Evolutionary conservation across 2,329 filamentous ascomycete genomes (phyloP).

Genomic region (Leptographium flavum): DNA sequence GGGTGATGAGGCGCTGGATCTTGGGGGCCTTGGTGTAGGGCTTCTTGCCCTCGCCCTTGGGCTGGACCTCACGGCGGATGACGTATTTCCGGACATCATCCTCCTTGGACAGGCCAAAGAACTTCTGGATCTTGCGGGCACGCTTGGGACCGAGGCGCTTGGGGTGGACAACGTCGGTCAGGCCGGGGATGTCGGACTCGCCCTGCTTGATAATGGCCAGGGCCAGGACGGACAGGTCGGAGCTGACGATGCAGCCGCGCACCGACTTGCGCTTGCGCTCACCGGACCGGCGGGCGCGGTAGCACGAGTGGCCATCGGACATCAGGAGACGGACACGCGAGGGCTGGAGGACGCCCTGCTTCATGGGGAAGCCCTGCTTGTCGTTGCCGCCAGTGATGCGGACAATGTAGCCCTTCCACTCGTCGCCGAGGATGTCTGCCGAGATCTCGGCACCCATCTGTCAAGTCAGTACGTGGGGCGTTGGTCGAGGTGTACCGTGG

Average conservation of each 20-base stretch:
- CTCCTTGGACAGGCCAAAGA: slow-evolving; percentile 99
- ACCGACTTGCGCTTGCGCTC: slow-evolving; percentile 99
- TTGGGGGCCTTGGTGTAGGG: slow-evolving; percentile 99
- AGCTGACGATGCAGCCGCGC: slow-evolving; percentile 95
- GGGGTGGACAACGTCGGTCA: slow-evolving; percentile 96
- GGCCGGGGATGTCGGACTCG: slow-evolving; percentile 80
- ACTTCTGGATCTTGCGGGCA: slow-evolving; percentile 98
- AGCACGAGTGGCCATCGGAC: slow-evolving; percentile 95
- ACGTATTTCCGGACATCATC: slow-evolving; percentile 99
- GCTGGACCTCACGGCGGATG: slow-evolving; percentile 94
- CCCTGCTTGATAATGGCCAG: slow-evolving; percentile 97
- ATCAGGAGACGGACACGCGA: slow-evolving; percentile 97
- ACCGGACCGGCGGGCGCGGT: slow-evolving; percentile 91
- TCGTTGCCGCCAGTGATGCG: slow-evolving; percentile 99
- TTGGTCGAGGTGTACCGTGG: neutral
- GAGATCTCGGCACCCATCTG: slow-evolving; percentile 84
- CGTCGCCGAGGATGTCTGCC: slow-evolving; percentile 90
- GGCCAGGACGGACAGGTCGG: slow-evolving; percentile 88
- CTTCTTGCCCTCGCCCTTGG: slow-evolving; percentile 94
- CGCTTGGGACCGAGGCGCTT: slow-evolving; percentile 99
- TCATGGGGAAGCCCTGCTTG: slow-evolving; percentile 99
- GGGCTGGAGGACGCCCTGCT: slow-evolving; percentile 99
- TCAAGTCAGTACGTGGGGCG: neutral
- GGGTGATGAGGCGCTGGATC: slow-evolving; percentile 99
- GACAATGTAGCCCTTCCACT: slow-evolving; percentile 99